Evolutionary conservation across 2,329 filamentous ascomycete genomes (phyloP), one percentile per base, ranked within the genome.

Genomic region (Westerdykella ornata): DNA sequence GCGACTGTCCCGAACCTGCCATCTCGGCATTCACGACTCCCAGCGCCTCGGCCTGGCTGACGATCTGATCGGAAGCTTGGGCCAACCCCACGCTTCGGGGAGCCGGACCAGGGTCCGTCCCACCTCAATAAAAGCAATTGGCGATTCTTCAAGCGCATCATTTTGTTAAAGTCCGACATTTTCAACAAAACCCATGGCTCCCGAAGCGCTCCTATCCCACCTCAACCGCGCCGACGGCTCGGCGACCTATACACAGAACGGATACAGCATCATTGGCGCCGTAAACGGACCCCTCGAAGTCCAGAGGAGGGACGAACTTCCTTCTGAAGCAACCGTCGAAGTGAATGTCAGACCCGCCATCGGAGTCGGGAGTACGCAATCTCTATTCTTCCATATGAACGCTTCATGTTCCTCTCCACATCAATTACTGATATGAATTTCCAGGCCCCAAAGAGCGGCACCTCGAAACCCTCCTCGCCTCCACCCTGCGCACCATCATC

Each of bases 271-370:
- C 49, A 78, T 94, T 40, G 85, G 84, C 42, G 83, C 87, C 12
- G 88, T 94, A 52, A 97, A 95, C 67, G 92, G 90, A 0, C 92
- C 92, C 13, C 80, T 97, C 52, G 92, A 98, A 70, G 87, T 90
- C 13, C 81, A 82, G 54, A 80, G 89, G 57, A 81, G 87, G 56
- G 90, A 98, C 62, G 88, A 97, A 65, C 80, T 92, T 52, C 85
- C 92, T 6, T 89, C 94, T 66, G 88, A 96, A 70, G 88, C 90
- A 19, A 80, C 84, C 37, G 74, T 98, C 51, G 92, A 97, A 67
- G 86, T 98, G 43, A 81, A 90, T 62, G 79, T 98, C 50, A 81
- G 92, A 63, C 90, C 90, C 37, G 83, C 85, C 28, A 81, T 84
- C 49, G 89, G 89, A 13, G 82, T 92, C 35, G 88, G 85, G 72